Percentiles rank a stretch among this genome's conserved stretches.
These are phyloP conservation scores for Sclerospora graminicola DNA, from an alignment of 352 stramenopile species.

Conservation along the genomic window DNA sequence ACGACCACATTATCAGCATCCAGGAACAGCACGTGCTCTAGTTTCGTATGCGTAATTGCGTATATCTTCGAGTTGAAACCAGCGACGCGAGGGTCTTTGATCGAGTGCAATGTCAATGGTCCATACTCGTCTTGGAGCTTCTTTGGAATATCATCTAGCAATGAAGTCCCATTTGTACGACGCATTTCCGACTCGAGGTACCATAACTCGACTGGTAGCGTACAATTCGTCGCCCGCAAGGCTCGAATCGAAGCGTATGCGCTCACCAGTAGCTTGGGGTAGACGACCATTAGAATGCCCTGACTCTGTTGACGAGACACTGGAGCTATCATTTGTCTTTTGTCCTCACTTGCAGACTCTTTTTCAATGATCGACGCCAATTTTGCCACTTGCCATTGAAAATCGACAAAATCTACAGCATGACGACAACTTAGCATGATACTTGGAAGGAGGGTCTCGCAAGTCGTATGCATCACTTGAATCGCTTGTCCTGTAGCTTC, in stretches of 20 bases:
- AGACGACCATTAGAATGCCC: constrained; percentile 49
- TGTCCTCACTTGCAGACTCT: constrained; percentile 3
- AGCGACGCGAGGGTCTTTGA: constrained; percentile 16
- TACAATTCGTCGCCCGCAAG: constrained; percentile 32
- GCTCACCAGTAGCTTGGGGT: constrained; percentile 38
- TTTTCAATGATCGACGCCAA: constrained; percentile 5
- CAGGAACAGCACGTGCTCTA: constrained; percentile 35
- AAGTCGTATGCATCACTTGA: constrained; percentile 28
- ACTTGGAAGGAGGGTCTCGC: constrained; percentile 23
- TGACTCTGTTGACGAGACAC: constrained; percentile 1
- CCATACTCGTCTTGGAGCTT: constrained; percentile 14
- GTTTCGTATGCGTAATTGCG: constrained; percentile 24
- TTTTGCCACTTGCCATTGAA: constrained; percentile 17
- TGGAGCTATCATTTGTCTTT: not conserved
- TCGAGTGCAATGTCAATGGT: constrained; percentile 18
- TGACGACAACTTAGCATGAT: constrained; percentile 34
- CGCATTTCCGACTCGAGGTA: constrained; percentile 33
- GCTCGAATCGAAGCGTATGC: constrained; percentile 29
- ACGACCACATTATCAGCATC: constrained; percentile 46
- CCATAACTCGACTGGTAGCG: constrained; percentile 51
- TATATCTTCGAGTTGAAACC: constrained; percentile 45
- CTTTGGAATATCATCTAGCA: constrained; percentile 13
- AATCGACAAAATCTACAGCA: constrained; percentile 32
- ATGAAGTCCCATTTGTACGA: constrained; percentile 3
- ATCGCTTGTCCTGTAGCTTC: constrained; percentile 22